Base-by-base conservation (phyloP, 1,284 basidiomycete genomes). In the Cutaneotrichosporon mucoides region DNA sequence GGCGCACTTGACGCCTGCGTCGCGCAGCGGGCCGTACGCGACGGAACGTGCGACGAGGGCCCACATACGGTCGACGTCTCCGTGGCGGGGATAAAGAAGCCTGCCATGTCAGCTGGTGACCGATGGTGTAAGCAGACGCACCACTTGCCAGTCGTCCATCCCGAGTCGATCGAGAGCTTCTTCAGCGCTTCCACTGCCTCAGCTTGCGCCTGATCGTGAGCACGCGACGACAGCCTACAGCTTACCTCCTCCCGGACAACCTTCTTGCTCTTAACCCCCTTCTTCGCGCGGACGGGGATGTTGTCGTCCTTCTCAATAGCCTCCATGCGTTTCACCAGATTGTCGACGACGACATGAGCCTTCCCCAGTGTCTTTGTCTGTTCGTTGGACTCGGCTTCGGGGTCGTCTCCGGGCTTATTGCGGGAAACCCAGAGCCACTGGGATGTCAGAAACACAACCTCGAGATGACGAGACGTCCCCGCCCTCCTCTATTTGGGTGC, bases 101-200 rank as follows among this genome's bases (percentile, higher is more conserved):
- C 67, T 70, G 44, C 24, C 24, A 0, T 4, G 45, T 61, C 42
- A 56, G 54, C 13, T 12, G 15, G 43, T 9, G 13, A 12, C 24
- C 24, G 24, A 24, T 24, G 24, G n/a, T 3, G 2, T 10, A 40
- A n/a, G 6, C 24, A 8, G 59, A 24, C 72, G 40, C 47, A 68
- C 71, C 72, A 74, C 58, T 76, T 74, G 6, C 72, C 72, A 11
- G 10, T 9, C 6, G 66, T 69, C 55, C 57, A 71, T 2, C 59
- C 52, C 3, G 55, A 57, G 13, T 62, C 55, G 51, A 1, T 52
- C 62, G 1, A 65, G 62, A 2, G 58, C 57, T 0, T 62, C 65
- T 33, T 62, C 57, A 5, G 64, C 66, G 63, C 67, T 35, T 24
- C 24, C 24, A 24, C 24, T 24, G 24, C 24, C 24, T 24, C 24